Percentiles rank a stretch among this genome's conserved stretches.
phyloP scores from a whole-genome alignment of 2,329 filamentous ascomycete genomes.

The Amphichorda felina region DNA sequence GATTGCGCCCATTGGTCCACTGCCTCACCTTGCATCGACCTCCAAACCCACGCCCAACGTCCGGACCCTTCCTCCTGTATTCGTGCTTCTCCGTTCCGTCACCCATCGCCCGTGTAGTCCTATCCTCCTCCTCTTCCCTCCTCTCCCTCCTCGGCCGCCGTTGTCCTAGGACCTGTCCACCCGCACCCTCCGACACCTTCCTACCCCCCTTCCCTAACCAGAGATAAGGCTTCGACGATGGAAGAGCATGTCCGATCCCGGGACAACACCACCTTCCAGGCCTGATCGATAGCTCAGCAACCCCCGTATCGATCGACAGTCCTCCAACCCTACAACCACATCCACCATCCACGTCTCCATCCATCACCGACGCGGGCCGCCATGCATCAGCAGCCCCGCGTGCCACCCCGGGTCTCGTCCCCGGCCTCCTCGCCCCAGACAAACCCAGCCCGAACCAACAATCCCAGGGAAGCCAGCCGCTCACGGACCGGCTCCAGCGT shows the following conservation, averaged over 20 bases:
- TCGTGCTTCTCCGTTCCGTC: not conserved
- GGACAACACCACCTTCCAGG: constrained; percentile 15
- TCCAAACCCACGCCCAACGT: too few relatives aligned
- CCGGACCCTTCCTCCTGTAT: not conserved
- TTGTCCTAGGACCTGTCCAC: not conserved
- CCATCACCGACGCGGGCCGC: not conserved
- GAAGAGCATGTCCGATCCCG: constrained; percentile 19
- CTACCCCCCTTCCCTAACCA: not conserved
- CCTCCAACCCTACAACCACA: not conserved
- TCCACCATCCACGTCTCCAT: not conserved
- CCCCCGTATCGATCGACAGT: not conserved
- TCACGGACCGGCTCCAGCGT: not conserved
- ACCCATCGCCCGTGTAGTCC: not conserved
- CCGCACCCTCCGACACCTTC: not conserved
- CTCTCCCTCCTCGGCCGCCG: not conserved
- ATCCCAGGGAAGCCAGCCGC: constrained; percentile 47
- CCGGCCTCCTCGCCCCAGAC: constrained; percentile 61
- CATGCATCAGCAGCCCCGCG: constrained; percentile 88
- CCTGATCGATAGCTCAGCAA: constrained; percentile 8
- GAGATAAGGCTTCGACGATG: constrained; percentile 12
- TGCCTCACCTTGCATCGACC: too few relatives aligned
- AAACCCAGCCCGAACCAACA: constrained; percentile 62
- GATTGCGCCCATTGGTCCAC: not conserved
- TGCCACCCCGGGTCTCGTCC: constrained; percentile 59
- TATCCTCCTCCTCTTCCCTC: not conserved